Evolutionary conservation across 805 yeast genomes (phyloP).

Genomic region (Metschnikowia santaceciliae): DNA sequence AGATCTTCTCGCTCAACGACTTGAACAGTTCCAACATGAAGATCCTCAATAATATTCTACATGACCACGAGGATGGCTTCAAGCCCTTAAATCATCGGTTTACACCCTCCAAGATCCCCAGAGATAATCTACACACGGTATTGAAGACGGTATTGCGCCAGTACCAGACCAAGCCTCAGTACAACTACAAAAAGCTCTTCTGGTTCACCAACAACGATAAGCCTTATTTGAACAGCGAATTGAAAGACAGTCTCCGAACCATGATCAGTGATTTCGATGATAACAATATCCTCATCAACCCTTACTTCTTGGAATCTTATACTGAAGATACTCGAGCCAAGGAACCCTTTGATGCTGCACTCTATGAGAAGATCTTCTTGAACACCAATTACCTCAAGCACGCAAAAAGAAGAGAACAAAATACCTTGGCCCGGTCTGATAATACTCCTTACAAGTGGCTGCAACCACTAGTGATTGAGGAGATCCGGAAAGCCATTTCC

Average conservation of each 20-base stretch:
- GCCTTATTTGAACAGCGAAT: constrained; percentile 49
- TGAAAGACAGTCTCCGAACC: constrained; percentile 49
- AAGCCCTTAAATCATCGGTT: constrained; percentile 12
- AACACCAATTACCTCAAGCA: constrained; percentile 39
- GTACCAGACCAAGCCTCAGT: constrained; percentile 43
- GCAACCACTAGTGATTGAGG: constrained; percentile 14
- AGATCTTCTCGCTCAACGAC: constrained; percentile 50
- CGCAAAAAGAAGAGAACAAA: neutral
- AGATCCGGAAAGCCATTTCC: constrained; percentile 46
- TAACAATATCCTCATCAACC: constrained; percentile 50
- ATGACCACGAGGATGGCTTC: constrained; percentile 33
- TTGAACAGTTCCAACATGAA: constrained; percentile 59
- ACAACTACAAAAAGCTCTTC: constrained; percentile 56
- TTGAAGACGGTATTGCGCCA: constrained; percentile 54
- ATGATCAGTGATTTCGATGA: constrained; percentile 59
- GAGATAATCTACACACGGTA: constrained; percentile 32
- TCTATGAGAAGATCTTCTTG: constrained; percentile 56
- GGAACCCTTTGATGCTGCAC: constrained; percentile 32
- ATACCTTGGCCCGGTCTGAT: constrained; percentile 1
- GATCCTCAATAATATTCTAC: constrained; percentile 45
- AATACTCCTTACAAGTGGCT: constrained; percentile 9
- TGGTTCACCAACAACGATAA: constrained; percentile 72
- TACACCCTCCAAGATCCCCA: constrained; percentile 14
- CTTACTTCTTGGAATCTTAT: constrained; percentile 48
- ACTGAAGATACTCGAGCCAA: constrained; percentile 8